Evolutionary conservation across 139 green algal species (phyloP), one percentile per base, ranked within the genome.

Genomic region (Diplosphaera chodatii): DNA sequence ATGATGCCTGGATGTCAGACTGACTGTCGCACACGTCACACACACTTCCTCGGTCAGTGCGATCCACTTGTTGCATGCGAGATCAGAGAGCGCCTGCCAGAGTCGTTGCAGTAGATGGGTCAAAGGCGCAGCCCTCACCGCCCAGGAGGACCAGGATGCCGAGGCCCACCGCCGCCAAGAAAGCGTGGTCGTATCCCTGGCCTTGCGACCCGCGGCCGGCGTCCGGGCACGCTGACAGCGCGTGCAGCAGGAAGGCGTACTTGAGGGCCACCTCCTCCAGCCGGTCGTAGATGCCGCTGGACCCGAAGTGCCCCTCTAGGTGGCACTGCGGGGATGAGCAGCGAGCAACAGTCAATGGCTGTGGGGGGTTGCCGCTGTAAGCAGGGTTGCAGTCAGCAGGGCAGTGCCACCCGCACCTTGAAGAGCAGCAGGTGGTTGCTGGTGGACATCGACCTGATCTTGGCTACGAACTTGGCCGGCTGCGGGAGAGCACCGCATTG

Each of bases 391-490:
- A n/a, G n/a, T n/a, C n/a, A n/a, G n/a, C n/a, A n/a, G n/a, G n/a
- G n/a, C n/a, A n/a, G n/a, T n/a, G n/a, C n/a, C n/a, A n/a, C n/a
- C n/a, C 40, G 8, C 31, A 68, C 72, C 75, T 87, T 89, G 68
- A 87, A 69, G 74, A 87, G 68, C 67, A 87, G 73, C 77, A 88
- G 69, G 29, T 82, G 77, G 28, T 71, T 25, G 75, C 74, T 70
- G 1, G 78, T 80, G 63, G 77, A 71, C 21, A 70, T 30, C 28
- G 79, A 73, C 13, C 86, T 73, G 71, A 94, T 74, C 70, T 81
- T 82, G 21, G 85, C 86, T 30, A 90, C 86, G 32, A 81, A 86
- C 80, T 94, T 96, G 67, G 83, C 81, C 1, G 87, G 86, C 79
- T 91, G 80, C 84, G 37, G 8, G 40, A 28, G 3, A 40, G 21